A percentile compares a stretch with the other conserved stretches of the same genome.
phyloP scores from a whole-genome alignment of 148 eudicot genomes.

The Diospyros kaki region DNA sequence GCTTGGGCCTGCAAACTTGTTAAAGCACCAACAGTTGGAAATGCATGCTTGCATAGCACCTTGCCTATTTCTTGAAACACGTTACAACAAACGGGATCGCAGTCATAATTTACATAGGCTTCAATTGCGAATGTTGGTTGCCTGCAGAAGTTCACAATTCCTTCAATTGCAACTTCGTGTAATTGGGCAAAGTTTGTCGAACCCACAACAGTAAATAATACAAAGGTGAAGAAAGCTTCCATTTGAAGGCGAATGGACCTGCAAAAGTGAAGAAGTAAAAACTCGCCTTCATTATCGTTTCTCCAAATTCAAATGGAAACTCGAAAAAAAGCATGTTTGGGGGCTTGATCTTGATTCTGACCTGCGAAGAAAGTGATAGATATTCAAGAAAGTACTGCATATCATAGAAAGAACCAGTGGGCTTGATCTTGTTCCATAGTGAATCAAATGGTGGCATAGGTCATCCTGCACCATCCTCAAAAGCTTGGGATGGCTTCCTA shows the following conservation, averaged over 20 bases:
- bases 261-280: background rate
- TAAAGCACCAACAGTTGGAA: constrained; percentile 46
- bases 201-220: constrained; percentile 47
- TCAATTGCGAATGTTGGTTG: constrained; percentile 76
- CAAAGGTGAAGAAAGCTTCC: constrained; percentile 83
- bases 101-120: constrained; percentile 72
- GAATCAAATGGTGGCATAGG: constrained; percentile 80
- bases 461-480: constrained; percentile 86
- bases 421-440: constrained; percentile 65
- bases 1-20: constrained; percentile 87
- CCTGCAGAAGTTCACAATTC: constrained; percentile 70
- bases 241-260: constrained; percentile 86
- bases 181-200: constrained; percentile 38
- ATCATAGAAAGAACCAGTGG: constrained; percentile 86
- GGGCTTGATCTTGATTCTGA: constrained; percentile 11
- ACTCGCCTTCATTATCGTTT: background rate
- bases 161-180: constrained; percentile 90
- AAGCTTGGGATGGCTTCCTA: constrained; percentile 74
- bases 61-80: constrained; percentile 76
- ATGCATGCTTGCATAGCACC: constrained; percentile 74
- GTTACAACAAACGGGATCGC: constrained; percentile 57
- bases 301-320: background rate
- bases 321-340: background rate
- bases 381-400: constrained; percentile 72
- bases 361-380: constrained; percentile 82